These are phyloP conservation scores for Naematelia aurantialba DNA, from an alignment of 768 basidiomycete genomes.

Conservation along the genomic window DNA sequence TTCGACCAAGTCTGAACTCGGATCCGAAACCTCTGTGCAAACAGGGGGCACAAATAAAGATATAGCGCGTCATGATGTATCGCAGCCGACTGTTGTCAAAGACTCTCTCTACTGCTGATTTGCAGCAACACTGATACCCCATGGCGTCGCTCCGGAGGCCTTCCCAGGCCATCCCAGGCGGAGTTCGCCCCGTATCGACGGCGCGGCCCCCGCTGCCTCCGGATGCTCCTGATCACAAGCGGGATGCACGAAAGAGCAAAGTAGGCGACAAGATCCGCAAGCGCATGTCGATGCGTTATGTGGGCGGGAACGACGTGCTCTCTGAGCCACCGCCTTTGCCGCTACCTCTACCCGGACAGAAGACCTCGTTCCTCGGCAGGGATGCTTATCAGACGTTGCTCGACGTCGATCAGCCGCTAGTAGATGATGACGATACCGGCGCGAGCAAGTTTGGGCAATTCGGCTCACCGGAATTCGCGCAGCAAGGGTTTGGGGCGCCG, in stretches of 20 bases:
- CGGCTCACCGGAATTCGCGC: conserved; percentile 54
- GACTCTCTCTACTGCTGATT: not conserved
- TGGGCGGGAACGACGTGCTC: conserved; percentile 42
- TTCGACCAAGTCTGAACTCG: too few relatives aligned
- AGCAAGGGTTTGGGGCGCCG: conserved; percentile 52
- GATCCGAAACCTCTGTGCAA: too few relatives aligned
- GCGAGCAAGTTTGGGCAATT: conserved; percentile 49
- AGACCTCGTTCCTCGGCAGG: conserved; percentile 21
- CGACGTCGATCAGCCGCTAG: conserved; percentile 9
- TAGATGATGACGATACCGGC: conserved; percentile 19
- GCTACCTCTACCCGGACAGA: conserved; percentile 30
- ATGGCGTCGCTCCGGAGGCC: conserved; percentile 9
- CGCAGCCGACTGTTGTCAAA: not conserved
- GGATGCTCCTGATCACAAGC: conserved; percentile 9
- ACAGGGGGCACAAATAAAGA: too few relatives aligned
- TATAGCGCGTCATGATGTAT: too few relatives aligned
- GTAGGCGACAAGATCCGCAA: conserved; percentile 91
- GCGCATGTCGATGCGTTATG: conserved; percentile 92
- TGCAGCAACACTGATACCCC: not conserved
- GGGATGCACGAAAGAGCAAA: conserved; percentile 53
- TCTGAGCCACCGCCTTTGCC: conserved; percentile 17
- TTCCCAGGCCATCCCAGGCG: not conserved
- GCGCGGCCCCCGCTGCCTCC: not conserved
- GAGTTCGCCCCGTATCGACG: not conserved
- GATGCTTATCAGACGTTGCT: conserved; percentile 27